Evolutionary conservation across 805 yeast genomes (phyloP), one percentile per base, ranked within the genome.

Genomic region (Ogataea parapolymorpha): DNA sequence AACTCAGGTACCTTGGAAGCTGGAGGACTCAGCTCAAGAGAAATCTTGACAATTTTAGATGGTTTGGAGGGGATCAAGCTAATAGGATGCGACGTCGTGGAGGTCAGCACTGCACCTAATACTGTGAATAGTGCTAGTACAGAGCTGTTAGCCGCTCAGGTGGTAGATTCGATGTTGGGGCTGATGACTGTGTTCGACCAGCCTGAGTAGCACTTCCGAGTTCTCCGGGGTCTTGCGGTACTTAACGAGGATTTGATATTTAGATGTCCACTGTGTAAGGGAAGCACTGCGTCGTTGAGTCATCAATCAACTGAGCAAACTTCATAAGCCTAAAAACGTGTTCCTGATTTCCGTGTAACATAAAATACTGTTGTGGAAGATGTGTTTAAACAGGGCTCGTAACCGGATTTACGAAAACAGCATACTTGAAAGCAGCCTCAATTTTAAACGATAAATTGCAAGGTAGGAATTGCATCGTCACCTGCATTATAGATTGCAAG

Each of bases 1-100:
- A 90, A 85, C 1, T 83, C 91, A 0, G 93, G 93, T 8, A 84
- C 93, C 4, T 75, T 82, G 50, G 93, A 84, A 55, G 77, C 74
- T 4, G 93, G 89, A 12, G 93, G 93, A 2, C 75, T 82, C 70
- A 71, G 79, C 11, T 67, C 82, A 0, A 67, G 91, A 34, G 91
- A 84, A 55, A 63, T 44, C n/a, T 6, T 39, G 26, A 44, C 48
- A 2, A 40, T 44, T 25, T 32, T 84, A 32, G 81, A 85, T 41
- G 79, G 76, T 1, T 61, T 85, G 13, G 79, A 76, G 33, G 79
- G 77, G 1, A 61, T 83, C 42, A 71, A 79, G 44, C 45, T 84
- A 30, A 79, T 84, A 4, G 91, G 91, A 16, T 87, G 83, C 11
- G 93, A 84, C 53, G 71, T 84, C 23, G 91, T 85, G 3, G 91